A percentile compares a stretch with the other conserved stretches of the same genome.
These are phyloP conservation scores for Neophaeococcomyces aloes DNA, from an alignment of 2,329 filamentous ascomycete species.

Conservation along the genomic window DNA sequence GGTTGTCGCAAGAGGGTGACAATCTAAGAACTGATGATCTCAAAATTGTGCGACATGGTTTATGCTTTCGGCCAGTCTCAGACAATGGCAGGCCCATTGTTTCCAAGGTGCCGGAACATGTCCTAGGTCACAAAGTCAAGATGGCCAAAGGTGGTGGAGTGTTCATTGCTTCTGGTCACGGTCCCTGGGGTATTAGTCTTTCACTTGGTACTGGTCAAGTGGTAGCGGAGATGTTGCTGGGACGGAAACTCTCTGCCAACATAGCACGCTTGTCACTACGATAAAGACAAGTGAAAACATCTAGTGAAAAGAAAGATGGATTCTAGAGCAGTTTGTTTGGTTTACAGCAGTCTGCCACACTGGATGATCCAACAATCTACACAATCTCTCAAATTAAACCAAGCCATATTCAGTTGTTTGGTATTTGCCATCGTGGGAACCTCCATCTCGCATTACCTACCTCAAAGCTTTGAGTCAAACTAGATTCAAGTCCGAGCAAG, in stretches of 20 bases:
- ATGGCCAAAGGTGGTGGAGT: constrained; percentile 48
- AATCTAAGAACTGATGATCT: constrained; percentile 40
- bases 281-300: too few species aligned
- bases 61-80: constrained; percentile 66
- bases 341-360: too few species aligned
- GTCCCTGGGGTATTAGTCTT: constrained; percentile 61
- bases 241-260: constrained; percentile 27
- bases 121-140: constrained; percentile 41
- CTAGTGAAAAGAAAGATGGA: too few species aligned
- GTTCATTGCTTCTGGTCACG: constrained; percentile 61
- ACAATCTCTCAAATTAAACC: too few species aligned
- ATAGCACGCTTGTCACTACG: not conserved
- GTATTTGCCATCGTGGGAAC: too few species aligned
- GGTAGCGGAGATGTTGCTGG: constrained; percentile 59
- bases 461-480: too few species aligned
- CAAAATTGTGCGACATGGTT: constrained; percentile 51
- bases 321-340: too few species aligned
- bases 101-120: constrained; percentile 44
- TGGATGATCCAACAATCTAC: too few species aligned
- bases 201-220: constrained; percentile 59
- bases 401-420: too few species aligned
- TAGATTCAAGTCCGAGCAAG: too few species aligned
- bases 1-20: constrained; percentile 17
- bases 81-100: constrained; percentile 54
- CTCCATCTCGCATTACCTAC: too few species aligned